Percentiles rank a stretch among this genome's conserved stretches.
Conservation (phyloP, 352 stramenopile genomes). For the Phytopythium helicoides region DNA sequence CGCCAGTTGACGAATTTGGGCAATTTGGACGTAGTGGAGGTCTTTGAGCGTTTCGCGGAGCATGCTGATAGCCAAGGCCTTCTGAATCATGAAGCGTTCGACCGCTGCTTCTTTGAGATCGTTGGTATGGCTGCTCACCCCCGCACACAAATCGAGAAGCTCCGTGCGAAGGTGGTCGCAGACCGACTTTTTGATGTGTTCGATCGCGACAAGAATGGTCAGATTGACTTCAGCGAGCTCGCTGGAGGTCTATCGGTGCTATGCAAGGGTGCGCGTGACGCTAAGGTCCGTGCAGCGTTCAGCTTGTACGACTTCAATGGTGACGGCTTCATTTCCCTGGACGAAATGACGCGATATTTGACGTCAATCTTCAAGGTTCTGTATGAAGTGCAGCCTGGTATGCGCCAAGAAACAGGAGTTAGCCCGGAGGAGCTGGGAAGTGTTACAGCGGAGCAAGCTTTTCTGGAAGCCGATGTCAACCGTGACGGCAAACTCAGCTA, state of each 20-base stretch:
- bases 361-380: conserved; percentile 87
- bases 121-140: conserved; percentile 63
- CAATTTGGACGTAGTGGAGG: conserved; percentile 78
- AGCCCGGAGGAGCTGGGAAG: conserved; percentile 68
- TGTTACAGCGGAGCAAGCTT: conserved; percentile 85
- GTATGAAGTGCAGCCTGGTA: conserved; percentile 80
- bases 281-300: conserved; percentile 85
- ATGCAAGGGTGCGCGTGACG: conserved; percentile 75
- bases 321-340: conserved; percentile 80
- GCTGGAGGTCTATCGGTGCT: conserved; percentile 80
- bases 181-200: conserved; percentile 83
- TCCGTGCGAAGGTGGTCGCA: conserved; percentile 63
- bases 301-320: conserved; percentile 85
- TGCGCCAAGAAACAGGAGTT: conserved; percentile 61
- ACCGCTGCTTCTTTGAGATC: conserved; percentile 71
- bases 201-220: conserved; percentile 69
- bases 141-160: conserved; percentile 57
- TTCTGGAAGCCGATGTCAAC: conserved; percentile 80
- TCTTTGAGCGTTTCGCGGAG: conserved; percentile 85
- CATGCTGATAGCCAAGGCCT: conserved; percentile 56
- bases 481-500: conserved; percentile 83
- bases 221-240: conserved; percentile 87
- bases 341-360: conserved; percentile 88
- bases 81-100: conserved; percentile 64
- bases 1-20: conserved; percentile 79